Evolutionary conservation across 2,329 filamentous ascomycete genomes (phyloP), one percentile per base, ranked within the genome.

Genomic region (Pseudocercospora pini-densiflorae): DNA sequence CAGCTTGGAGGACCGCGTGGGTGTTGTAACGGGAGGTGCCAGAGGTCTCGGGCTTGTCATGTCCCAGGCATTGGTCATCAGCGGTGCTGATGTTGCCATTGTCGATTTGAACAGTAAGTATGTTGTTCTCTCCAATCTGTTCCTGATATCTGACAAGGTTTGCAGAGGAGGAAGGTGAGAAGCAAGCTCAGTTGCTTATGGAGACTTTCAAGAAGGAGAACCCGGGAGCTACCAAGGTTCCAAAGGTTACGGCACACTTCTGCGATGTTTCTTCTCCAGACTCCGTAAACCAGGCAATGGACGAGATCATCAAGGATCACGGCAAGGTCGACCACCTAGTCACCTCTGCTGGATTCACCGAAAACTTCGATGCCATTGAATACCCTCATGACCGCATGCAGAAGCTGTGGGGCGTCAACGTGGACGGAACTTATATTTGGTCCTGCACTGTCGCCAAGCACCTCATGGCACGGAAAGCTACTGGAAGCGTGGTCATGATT

Each of bases 261-360:
- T 90, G 91, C 76, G 93, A 97, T 78, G 94, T 97, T 60, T 89
- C 92, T 27, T 88, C 91, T 73, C 90, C 90, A 23, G 87, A 89
- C 58, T 94, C 92, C 6, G 94, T 97, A 68, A 89, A 91, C 65
- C 80, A 83, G 33, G 91, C 91, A 73, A 85, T 97, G 71, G 82
- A 84, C 43, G 90, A 93, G 67, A 86, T 94, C 71, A 77, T 94
- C 59, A 60, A 53, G 5, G 80, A 85, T 66, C 94, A 97, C 78
- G 90, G 90, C 80, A 90, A 91, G 79, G 93, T 97, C 73, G 93
- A 97, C 81, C 90, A 92, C 80, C 87, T 98, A 27, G 94, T 98
- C 74, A 97, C 94, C 27, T 96, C 93, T n/a, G 94, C 94, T 59
- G 94, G 94, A 54, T 97, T 98, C 82, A 95, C 92, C 14, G 94